These are phyloP conservation scores for Carex parvula DNA, from an alignment of 176 grass and related monocot species.

Conservation along the genomic window DNA sequence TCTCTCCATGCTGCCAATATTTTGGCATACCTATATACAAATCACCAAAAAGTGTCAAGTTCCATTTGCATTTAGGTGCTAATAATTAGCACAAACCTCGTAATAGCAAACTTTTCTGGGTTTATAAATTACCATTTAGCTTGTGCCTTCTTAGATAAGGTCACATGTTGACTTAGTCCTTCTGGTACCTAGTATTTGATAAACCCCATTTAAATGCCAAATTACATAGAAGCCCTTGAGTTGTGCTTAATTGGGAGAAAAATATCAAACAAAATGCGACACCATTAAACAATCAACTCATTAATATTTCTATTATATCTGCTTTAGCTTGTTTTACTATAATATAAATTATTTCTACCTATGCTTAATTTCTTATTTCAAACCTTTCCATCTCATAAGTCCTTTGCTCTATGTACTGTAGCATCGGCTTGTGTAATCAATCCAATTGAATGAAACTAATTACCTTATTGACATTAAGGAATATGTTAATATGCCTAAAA, in stretches of 20 bases:
- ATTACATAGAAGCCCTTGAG: background rate
- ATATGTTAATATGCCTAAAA: background rate
- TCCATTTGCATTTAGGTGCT: background rate
- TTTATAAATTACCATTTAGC: background rate
- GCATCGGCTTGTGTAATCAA: background rate
- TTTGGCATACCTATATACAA: constrained; percentile 38
- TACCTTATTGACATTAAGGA: background rate
- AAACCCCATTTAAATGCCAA: background rate
- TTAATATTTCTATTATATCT: background rate
- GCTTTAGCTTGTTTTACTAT: background rate
- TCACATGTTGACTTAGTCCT: background rate
- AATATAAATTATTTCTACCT: background rate
- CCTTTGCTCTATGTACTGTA: background rate
- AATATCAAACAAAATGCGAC: background rate
- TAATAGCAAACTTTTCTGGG: background rate
- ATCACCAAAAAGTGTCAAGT: background rate
- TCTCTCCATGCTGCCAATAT: constrained; percentile 47
- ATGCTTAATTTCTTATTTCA: background rate
- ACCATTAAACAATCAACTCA: background rate
- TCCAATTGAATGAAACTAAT: background rate
- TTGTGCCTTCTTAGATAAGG: background rate
- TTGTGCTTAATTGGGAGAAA: background rate
- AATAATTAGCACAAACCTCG: background rate
- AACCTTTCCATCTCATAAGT: background rate
- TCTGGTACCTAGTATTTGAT: background rate